A percentile compares a stretch with the other conserved stretches of the same genome.
Conservation (phyloP, 345 rosid species). For the Noccaea caerulescens region DNA sequence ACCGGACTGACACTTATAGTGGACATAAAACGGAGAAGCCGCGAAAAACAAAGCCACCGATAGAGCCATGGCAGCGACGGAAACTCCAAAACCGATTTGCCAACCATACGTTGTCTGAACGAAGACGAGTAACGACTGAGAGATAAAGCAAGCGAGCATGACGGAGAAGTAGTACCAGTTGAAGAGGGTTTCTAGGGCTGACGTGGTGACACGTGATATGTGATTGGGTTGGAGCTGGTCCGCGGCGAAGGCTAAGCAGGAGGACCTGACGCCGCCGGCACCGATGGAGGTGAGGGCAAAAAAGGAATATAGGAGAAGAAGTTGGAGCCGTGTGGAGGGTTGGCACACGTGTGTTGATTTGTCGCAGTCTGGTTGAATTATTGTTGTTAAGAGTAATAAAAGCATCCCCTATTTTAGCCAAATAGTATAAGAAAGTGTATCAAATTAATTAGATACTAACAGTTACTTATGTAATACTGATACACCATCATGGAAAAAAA, state of each 20-base stretch:
- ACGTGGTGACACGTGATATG: conserved; percentile 3
- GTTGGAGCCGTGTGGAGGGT: conserved; percentile 41
- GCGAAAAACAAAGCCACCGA: conserved; percentile 50
- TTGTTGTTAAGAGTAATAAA: conserved; percentile 50
- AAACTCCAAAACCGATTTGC: conserved; percentile 62
- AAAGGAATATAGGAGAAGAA: conserved; percentile 46
- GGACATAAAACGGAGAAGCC: conserved; percentile 54
- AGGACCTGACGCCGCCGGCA: conserved; percentile 64
- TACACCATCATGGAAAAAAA: background rate
- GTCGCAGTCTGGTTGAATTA: conserved; percentile 45
- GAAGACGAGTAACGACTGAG: conserved; percentile 54
- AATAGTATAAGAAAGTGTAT: background rate
- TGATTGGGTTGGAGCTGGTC: conserved; percentile 48
- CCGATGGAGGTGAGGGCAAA: conserved; percentile 58
- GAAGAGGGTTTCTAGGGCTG: conserved; percentile 51
- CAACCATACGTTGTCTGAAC: conserved; percentile 60
- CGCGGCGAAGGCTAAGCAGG: conserved; percentile 63
- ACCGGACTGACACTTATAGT: conserved; percentile 42
- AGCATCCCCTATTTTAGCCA: conserved; percentile 48
- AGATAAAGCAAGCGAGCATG: conserved; percentile 40
- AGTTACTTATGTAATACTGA: background rate
- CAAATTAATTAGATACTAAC: background rate
- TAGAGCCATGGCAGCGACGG: conserved; percentile 49
- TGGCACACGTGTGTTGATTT: conserved; percentile 33
- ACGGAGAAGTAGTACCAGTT: conserved; percentile 53